Percentiles rank a stretch among this genome's conserved stretches.
phyloP scores from a whole-genome alignment of 768 basidiomycete genomes.

The Gloeostereum incarnatum region DNA sequence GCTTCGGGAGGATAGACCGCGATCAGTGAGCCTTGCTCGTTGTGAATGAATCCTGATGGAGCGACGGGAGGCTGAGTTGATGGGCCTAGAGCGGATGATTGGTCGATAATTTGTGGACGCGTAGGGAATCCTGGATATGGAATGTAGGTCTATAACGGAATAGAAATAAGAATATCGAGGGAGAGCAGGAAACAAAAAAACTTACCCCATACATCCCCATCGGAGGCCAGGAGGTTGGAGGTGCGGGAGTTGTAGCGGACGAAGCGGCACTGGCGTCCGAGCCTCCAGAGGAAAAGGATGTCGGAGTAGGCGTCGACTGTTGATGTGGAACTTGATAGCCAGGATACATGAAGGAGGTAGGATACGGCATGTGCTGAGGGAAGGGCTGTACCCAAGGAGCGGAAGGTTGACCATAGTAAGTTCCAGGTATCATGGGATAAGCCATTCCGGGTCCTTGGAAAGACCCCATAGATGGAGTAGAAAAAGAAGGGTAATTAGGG shows the following conservation, averaged over 20 bases:
- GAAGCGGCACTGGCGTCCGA: conserved; percentile 27
- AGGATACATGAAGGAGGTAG: conserved; percentile 39
- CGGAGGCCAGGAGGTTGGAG: conserved; percentile 26
- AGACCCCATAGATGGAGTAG: conserved; percentile 14
- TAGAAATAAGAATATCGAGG: neutral
- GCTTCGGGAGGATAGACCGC: conserved; percentile 66
- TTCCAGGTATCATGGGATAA: neutral
- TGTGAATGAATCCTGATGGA: conserved; percentile 63
- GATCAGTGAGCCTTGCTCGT: conserved; percentile 63
- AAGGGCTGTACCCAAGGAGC: conserved; percentile 17
- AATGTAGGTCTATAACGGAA: conserved; percentile 31
- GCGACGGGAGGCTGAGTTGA: conserved; percentile 55
- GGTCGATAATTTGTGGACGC: conserved; percentile 22
- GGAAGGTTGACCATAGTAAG: neutral
- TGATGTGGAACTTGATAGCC: conserved; percentile 20
- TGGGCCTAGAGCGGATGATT: conserved; percentile 15
- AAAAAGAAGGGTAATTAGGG: too few relatives aligned
- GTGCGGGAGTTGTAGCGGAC: conserved; percentile 9
- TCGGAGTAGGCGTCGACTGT: too few relatives aligned
- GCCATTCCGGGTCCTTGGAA: neutral
- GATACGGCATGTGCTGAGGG: conserved; percentile 40
- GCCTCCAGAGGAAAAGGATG: conserved; percentile 22
- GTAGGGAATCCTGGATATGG: conserved; percentile 34
- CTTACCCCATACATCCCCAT: conserved; percentile 40
- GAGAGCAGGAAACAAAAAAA: conserved; percentile 5